These are phyloP conservation scores for Sparassis latifolia DNA, from an alignment of 1,284 basidiomycete species.

Conservation along the genomic window DNA sequence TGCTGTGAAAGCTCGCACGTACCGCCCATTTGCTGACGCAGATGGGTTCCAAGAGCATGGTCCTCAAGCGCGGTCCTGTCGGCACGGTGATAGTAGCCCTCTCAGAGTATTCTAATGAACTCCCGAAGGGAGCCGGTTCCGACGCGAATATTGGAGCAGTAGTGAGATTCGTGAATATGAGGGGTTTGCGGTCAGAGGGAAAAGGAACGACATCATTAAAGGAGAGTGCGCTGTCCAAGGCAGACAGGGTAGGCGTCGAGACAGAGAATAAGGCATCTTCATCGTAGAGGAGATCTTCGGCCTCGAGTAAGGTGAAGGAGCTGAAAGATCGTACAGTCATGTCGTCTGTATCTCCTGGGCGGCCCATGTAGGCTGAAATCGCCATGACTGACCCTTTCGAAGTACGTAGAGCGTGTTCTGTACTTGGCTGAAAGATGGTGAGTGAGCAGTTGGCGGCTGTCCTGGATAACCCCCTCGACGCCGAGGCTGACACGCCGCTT, in stretches of 20 bases:
- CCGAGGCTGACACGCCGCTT: too few species aligned
- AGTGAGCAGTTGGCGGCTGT: too few species aligned
- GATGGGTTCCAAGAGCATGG: conserved; percentile 43
- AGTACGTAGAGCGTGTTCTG: not conserved
- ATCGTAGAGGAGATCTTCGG: conserved; percentile 15
- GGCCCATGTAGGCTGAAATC: not conserved
- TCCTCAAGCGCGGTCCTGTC: conserved; percentile 44
- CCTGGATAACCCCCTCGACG: too few species aligned
- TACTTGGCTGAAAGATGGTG: too few species aligned
- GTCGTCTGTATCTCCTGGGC: not conserved
- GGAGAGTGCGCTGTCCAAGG: conserved; percentile 19
- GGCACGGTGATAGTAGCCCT: conserved; percentile 34
- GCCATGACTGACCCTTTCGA: not conserved
- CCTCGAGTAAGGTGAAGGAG: conserved; percentile 17
- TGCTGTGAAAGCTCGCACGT: conserved; percentile 18
- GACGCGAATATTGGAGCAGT: conserved; percentile 11
- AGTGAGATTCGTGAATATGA: conserved; percentile 16
- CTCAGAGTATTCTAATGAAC: conserved; percentile 1
- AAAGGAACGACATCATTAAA: conserved; percentile 25
- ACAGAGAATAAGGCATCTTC: conserved; percentile 21
- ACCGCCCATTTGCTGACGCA: conserved; percentile 50
- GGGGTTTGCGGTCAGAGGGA: conserved; percentile 15
- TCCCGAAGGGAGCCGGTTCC: not conserved
- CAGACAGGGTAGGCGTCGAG: conserved; percentile 24
- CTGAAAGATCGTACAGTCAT: not conserved